Evolutionary conservation across 2,329 filamentous ascomycete genomes (phyloP).

Genomic region (Rachicladosporium sp.): DNA sequence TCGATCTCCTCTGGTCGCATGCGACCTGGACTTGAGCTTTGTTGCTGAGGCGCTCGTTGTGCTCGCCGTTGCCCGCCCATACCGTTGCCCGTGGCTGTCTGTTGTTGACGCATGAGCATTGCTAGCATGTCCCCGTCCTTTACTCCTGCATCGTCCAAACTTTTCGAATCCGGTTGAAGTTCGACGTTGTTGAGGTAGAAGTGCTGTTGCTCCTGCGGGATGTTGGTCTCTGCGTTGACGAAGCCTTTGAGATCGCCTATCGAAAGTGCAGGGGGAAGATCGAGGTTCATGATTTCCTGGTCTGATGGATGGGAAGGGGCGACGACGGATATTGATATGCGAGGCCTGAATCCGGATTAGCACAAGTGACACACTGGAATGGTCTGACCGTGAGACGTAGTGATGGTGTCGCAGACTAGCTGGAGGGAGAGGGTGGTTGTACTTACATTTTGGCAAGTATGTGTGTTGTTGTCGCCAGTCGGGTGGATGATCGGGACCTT

Average conservation of each 20-base stretch:
- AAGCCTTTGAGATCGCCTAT: constrained; percentile 76
- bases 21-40: constrained; percentile 8
- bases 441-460: constrained; percentile 1
- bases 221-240: constrained; percentile 69
- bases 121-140: constrained; percentile 86
- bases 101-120: constrained; percentile 54
- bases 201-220: constrained; percentile 63
- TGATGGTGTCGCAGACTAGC: constrained; percentile 3
- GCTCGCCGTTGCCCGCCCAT: constrained; percentile 24
- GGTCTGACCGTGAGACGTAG: constrained; percentile 19
- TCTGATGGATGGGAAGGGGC: constrained; percentile 55
- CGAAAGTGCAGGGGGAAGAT: constrained; percentile 72
- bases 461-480: no score
- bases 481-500: no score
- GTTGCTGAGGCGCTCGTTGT: constrained; percentile 19
- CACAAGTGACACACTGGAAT: constrained; percentile 12
- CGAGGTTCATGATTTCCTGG: constrained; percentile 66
- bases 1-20: constrained; percentile 48
- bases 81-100: constrained; percentile 31
- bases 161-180: constrained; percentile 64
- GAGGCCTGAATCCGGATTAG: constrained; percentile 45
- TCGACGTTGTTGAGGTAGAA: constrained; percentile 84
- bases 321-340: constrained; percentile 75
- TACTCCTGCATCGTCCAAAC: constrained; percentile 68
- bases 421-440: background rate